phyloP scores from a whole-genome alignment of 768 basidiomycete species.

The Wakefieldia striispora region DNA sequence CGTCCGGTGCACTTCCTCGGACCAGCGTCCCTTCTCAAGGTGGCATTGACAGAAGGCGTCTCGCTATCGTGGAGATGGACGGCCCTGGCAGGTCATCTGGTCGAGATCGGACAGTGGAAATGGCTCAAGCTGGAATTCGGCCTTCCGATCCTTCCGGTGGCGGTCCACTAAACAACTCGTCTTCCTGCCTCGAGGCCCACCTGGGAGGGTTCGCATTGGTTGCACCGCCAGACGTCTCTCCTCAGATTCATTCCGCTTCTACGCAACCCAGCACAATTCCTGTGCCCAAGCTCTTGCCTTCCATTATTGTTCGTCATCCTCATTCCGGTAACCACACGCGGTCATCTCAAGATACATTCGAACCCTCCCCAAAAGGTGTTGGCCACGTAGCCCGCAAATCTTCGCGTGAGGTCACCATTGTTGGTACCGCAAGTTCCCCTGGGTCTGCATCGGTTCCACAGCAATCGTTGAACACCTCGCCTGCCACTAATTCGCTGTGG shows the following conservation, averaged over 20 bases:
- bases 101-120: slow-evolving; percentile 27
- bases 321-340: slow-evolving; percentile 36
- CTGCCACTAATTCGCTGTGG: slow-evolving; percentile 32
- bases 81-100: slow-evolving; percentile 21
- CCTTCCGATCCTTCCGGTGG: slow-evolving; percentile 23
- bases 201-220: slow-evolving; percentile 57
- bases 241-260: slow-evolving; percentile 49
- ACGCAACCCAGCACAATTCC: slow-evolving; percentile 53
- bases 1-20: slow-evolving; percentile 38
- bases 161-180: slow-evolving; percentile 31
- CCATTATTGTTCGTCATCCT: slow-evolving; percentile 12
- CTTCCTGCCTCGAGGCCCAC: slow-evolving; percentile 39
- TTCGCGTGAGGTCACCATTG: slow-evolving; percentile 51
- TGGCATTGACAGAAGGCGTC: slow-evolving; percentile 59
- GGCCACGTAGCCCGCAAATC: slow-evolving; percentile 43
- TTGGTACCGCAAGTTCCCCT: slow-evolving; percentile 41
- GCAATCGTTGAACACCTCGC: slow-evolving; percentile 28
- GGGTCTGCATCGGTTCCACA: slow-evolving; percentile 27
- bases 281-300: slow-evolving; percentile 20
- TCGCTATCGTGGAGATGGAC: slow-evolving; percentile 67
- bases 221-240: slow-evolving; percentile 68
- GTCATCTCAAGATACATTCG: slow-evolving; percentile 48
- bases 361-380: slow-evolving; percentile 24
- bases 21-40: slow-evolving; percentile 57
- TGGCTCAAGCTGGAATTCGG: slow-evolving; percentile 10